These are phyloP conservation scores for Fonsecaea pedrosoi DNA, from an alignment of 2,329 filamentous ascomycete species.

Conservation along the genomic window DNA sequence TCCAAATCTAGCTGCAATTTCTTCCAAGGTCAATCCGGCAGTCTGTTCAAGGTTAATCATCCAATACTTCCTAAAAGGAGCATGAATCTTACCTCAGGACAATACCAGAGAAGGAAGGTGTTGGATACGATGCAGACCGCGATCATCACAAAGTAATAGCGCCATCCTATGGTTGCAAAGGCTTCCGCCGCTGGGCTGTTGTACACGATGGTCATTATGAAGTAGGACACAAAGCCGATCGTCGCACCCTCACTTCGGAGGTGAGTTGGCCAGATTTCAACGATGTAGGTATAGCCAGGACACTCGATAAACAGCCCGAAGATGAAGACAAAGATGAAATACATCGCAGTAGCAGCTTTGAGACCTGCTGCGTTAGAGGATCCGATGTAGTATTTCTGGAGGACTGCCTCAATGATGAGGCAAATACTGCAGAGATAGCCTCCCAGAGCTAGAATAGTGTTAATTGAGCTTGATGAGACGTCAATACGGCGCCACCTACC, in stretches of 20 bases:
- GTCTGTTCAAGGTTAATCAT: constrained; percentile 33
- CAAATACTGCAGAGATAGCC: constrained; percentile 49
- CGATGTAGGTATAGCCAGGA: constrained; percentile 25
- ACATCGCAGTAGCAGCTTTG: constrained; percentile 48
- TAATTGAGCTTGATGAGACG: constrained; percentile 34
- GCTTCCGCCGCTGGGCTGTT: constrained; percentile 31
- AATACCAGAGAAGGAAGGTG: constrained; percentile 9
- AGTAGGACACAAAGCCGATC: constrained; percentile 22
- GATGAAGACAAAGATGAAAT: constrained; percentile 50
- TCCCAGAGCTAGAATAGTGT: constrained; percentile 43
- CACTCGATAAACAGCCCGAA: constrained; percentile 45
- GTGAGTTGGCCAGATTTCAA: constrained; percentile 31
- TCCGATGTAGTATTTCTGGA: constrained; percentile 45
- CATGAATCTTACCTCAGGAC: constrained; percentile 12
- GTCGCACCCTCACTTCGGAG: constrained; percentile 29
- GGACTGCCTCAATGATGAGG: constrained; percentile 44
- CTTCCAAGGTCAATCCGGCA: constrained; percentile 44
- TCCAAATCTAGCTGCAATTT: constrained; percentile 44
- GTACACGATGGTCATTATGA: constrained; percentile 18
- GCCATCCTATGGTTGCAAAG: constrained; percentile 45
- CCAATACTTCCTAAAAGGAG: not conserved
- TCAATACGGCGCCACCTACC: constrained; percentile 19
- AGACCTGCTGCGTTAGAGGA: constrained; percentile 44
- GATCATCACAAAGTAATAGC: constrained; percentile 43
- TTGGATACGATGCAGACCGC: constrained; percentile 1